These are phyloP conservation scores for Hibiscus trionum DNA, from an alignment of 345 rosid genomes.

Conservation along the genomic window DNA sequence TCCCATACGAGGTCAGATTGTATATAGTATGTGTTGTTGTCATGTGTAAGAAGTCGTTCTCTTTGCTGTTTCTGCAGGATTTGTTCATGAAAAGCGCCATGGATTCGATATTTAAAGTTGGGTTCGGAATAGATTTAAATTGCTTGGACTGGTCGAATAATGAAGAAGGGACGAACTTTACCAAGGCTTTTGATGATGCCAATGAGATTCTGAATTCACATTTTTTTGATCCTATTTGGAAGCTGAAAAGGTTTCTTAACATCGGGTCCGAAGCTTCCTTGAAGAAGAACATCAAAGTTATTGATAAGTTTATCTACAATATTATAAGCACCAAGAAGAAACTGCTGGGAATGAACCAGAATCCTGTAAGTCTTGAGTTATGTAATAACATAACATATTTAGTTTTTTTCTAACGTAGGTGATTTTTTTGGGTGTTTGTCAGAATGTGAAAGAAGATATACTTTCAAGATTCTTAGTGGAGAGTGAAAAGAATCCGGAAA, in stretches of 20 bases:
- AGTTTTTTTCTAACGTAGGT: too few species aligned
- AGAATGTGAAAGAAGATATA: conserved; percentile 62
- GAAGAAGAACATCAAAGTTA: conserved; percentile 34
- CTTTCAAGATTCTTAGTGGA: conserved; percentile 57
- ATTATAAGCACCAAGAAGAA: conserved; percentile 44
- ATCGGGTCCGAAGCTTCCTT: conserved; percentile 47
- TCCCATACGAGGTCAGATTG: too few species aligned
- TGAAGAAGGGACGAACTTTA: conserved; percentile 38
- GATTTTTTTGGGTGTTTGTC: not conserved
- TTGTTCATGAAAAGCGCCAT: conserved; percentile 54
- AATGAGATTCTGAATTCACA: conserved; percentile 43
- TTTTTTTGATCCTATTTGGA: conserved; percentile 60
- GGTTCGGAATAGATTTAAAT: conserved; percentile 63
- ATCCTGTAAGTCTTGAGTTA: conserved; percentile 20
- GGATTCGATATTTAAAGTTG: conserved; percentile 77
- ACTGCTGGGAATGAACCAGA: conserved; percentile 14
- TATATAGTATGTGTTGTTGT: too few species aligned
- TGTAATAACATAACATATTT: not conserved
- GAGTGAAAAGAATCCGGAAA: conserved; percentile 47
- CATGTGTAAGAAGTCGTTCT: not conserved
- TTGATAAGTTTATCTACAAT: conserved; percentile 42
- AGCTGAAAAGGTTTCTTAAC: conserved; percentile 46
- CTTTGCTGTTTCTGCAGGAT: conserved; percentile 29
- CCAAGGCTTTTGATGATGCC: conserved; percentile 66
- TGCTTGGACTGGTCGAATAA: conserved; percentile 47